Evolutionary conservation across 345 rosid species (phyloP).

Genomic region (Eutrema heterophyllum): DNA sequence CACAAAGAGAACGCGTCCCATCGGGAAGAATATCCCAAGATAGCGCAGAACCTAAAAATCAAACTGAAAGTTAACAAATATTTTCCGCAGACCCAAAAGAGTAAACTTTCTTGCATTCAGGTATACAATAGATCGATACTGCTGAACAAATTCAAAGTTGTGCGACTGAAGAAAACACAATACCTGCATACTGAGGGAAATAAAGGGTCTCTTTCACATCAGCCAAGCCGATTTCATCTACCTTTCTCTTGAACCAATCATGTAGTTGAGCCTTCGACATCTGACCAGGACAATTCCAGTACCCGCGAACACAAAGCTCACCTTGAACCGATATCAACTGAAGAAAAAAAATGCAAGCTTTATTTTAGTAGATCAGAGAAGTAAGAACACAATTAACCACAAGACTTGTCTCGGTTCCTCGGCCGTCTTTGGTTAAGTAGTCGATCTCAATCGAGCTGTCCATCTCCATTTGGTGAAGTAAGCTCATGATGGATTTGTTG

Average conservation of each 20-base stretch:
- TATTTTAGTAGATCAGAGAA: not conserved
- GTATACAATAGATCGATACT: not conserved
- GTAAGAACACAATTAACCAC: not conserved
- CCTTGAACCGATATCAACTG: slow-evolving; percentile 60
- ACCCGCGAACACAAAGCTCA: slow-evolving; percentile 77
- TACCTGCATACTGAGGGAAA: slow-evolving; percentile 69
- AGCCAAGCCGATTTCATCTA: slow-evolving; percentile 52
- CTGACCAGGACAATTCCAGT: slow-evolving; percentile 62
- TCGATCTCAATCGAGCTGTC: no score
- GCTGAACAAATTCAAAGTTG: not conserved
- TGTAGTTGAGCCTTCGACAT: slow-evolving; percentile 40
- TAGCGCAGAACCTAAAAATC: slow-evolving; percentile 47
- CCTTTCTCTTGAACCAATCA: slow-evolving; percentile 59
- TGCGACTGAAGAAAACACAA: not conserved
- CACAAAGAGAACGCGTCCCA: slow-evolving; percentile 61
- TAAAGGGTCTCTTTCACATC: slow-evolving; percentile 68
- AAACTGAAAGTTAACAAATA: not conserved
- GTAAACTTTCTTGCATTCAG: not conserved
- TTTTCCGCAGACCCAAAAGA: not conserved
- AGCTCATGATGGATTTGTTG: no score
- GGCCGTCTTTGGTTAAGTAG: no score
- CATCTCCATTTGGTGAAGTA: no score
- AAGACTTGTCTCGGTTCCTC: not conserved
- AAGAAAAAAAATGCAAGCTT: not conserved
- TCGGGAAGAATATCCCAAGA: slow-evolving; percentile 56